These are phyloP conservation scores for Auricularia auricula-judae DNA, from an alignment of 768 basidiomycete genomes.

Conservation along the genomic window DNA sequence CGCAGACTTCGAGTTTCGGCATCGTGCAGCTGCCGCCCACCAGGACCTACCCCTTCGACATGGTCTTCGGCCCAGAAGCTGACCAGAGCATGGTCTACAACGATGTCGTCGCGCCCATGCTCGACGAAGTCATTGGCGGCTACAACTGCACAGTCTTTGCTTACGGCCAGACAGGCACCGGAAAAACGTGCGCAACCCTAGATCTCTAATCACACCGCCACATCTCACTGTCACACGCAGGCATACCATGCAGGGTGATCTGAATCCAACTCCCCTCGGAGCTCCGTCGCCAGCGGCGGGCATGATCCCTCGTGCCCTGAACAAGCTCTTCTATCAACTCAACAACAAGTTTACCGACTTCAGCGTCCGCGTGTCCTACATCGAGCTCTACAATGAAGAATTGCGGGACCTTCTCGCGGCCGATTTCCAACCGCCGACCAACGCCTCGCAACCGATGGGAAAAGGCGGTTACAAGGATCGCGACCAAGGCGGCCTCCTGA, in stretches of 20 bases:
- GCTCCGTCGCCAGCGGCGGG: slow-evolving; percentile 85
- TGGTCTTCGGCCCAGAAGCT: slow-evolving; percentile 94
- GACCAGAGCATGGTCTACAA: slow-evolving; percentile 91
- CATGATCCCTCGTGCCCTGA: slow-evolving; percentile 90
- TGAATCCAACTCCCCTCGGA: slow-evolving; percentile 70
- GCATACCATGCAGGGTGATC: slow-evolving; percentile 97
- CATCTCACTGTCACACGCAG: slow-evolving; percentile 12
- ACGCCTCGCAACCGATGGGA: slow-evolving; percentile 64
- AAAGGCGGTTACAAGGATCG: slow-evolving; percentile 34
- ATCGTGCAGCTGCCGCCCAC: slow-evolving; percentile 63
- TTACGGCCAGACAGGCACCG: slow-evolving; percentile 97
- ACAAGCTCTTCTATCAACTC: slow-evolving; percentile 82
- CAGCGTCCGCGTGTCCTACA: slow-evolving; percentile 85
- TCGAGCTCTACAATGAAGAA: slow-evolving; percentile 98
- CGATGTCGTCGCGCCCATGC: slow-evolving; percentile 85
- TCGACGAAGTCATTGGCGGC: slow-evolving; percentile 87
- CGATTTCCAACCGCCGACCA: slow-evolving; percentile 60
- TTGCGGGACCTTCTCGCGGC: slow-evolving; percentile 81
- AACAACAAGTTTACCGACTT: slow-evolving; percentile 71
- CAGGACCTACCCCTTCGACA: slow-evolving; percentile 86
- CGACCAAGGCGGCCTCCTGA: slow-evolving; percentile 55
- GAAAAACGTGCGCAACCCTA: slow-evolving; percentile 70
- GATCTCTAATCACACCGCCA: too few species aligned
- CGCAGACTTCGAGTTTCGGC: slow-evolving; percentile 60
- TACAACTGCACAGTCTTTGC: slow-evolving; percentile 98